Evolutionary conservation across 345 rosid species (phyloP).

Genomic region (Gossypium herbaceum): DNA sequence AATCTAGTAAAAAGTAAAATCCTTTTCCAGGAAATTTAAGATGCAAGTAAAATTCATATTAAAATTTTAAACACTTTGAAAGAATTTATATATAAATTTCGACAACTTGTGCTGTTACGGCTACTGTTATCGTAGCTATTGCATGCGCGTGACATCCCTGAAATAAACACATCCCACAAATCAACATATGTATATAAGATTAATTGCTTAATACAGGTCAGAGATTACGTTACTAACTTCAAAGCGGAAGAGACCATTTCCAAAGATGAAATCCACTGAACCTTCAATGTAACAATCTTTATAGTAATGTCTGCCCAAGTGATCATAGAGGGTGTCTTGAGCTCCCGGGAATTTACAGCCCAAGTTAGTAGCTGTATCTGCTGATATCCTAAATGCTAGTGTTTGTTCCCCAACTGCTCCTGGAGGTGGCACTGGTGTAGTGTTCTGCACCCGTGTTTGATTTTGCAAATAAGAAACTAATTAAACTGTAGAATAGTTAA

Average conservation of each 20-base stretch:
- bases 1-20: too few relatives aligned
- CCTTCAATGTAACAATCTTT: conserved; percentile 95
- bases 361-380: conserved; percentile 65
- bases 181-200: background rate
- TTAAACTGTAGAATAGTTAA: too few relatives aligned
- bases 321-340: conserved; percentile 92
- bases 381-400: conserved; percentile 86
- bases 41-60: too few relatives aligned
- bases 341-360: conserved; percentile 88
- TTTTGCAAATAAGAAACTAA: background rate
- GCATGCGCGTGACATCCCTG: conserved; percentile 91
- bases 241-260: conserved; percentile 81
- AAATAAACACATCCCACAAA: conserved; percentile 22
- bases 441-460: conserved; percentile 44
- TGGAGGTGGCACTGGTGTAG: conserved; percentile 78
- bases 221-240: conserved; percentile 43
- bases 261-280: conserved; percentile 90
- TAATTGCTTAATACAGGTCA: background rate
- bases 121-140: conserved; percentile 60
- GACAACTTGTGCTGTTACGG: conserved; percentile 21
- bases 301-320: conserved; percentile 88
- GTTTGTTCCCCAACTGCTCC: conserved; percentile 91
- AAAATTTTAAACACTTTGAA: too few relatives aligned
- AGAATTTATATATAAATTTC: too few relatives aligned
- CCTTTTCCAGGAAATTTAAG: too few relatives aligned